Evolutionary conservation across 148 eudicot species (phyloP).

Genomic region (Agrostemma githago): DNA sequence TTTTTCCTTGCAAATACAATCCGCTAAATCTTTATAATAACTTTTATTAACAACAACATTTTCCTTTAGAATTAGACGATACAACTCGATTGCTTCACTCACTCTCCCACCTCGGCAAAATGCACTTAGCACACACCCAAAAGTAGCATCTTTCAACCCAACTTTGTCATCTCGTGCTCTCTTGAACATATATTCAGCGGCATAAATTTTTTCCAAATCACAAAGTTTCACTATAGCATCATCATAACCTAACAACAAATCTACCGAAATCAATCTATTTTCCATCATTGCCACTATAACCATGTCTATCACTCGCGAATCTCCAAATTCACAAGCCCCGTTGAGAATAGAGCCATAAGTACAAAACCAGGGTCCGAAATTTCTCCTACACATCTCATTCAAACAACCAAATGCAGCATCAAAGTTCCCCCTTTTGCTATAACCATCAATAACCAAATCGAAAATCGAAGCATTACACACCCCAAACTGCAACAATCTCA

Average conservation of each 20-base stretch:
- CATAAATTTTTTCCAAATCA: slow-evolving; percentile 58
- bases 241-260: slow-evolving; percentile 39
- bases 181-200: slow-evolving; percentile 49
- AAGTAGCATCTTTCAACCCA: slow-evolving; percentile 38
- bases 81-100: slow-evolving; percentile 46
- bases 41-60: slow-evolving; percentile 29
- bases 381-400: slow-evolving; percentile 39
- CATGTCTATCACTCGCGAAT: slow-evolving; percentile 35
- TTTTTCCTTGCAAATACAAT: slow-evolving; percentile 45
- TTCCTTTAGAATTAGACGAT: slow-evolving; percentile 32
- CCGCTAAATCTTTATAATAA: slow-evolving; percentile 41
- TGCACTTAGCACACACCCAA: slow-evolving; percentile 53
- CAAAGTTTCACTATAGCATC: slow-evolving; percentile 51
- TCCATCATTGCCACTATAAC: slow-evolving; percentile 43
- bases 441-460: slow-evolving; percentile 49
- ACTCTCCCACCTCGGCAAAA: slow-evolving; percentile 45
- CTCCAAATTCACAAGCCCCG: slow-evolving; percentile 56
- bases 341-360: slow-evolving; percentile 70
- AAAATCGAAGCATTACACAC: slow-evolving; percentile 39
- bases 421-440: slow-evolving; percentile 57
- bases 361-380: slow-evolving; percentile 49
- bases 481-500: slow-evolving; percentile 49
- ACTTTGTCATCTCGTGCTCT: slow-evolving; percentile 38
- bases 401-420: slow-evolving; percentile 48
- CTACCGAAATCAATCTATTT: slow-evolving; percentile 37